Percentiles rank a stretch among this genome's conserved stretches.
phyloP scores from a whole-genome alignment of 2,329 filamentous ascomycete genomes.

The Colletotrichum godetiae region DNA sequence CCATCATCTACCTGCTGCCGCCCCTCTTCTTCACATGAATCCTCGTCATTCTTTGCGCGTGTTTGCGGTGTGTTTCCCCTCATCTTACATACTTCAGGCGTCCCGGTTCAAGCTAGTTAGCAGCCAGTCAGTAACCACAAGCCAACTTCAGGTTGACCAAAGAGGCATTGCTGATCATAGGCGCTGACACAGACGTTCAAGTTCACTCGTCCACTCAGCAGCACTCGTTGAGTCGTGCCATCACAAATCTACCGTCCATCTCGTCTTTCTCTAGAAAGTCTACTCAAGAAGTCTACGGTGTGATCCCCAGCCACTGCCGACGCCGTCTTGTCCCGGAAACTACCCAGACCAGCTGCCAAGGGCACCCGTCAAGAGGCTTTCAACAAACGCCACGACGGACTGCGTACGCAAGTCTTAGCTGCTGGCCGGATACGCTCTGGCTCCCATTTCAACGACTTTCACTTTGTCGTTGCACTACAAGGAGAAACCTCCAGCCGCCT shows the following conservation, averaged over 20 bases:
- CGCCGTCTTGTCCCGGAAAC: background rate
- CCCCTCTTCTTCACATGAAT: slow-evolving; percentile 22
- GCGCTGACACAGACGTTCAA: background rate
- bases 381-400: slow-evolving; percentile 13
- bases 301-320: slow-evolving; percentile 16
- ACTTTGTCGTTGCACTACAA: background rate
- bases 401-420: slow-evolving; percentile 21
- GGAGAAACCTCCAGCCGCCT: slow-evolving; percentile 5
- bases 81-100: background rate
- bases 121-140: background rate
- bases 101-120: background rate
- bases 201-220: background rate
- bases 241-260: background rate
- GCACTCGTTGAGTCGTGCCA: background rate
- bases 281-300: background rate
- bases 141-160: slow-evolving; percentile 1
- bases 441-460: background rate
- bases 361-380: slow-evolving; percentile 8
- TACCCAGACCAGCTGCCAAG: slow-evolving; percentile 12
- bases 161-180: slow-evolving; percentile 7
- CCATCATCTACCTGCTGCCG: background rate
- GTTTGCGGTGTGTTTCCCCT: background rate
- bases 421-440: background rate
- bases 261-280: background rate
- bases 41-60: slow-evolving; percentile 7